Base-by-base conservation (phyloP, 1,284 basidiomycete species). In the Stygiomarasmius scandens region DNA sequence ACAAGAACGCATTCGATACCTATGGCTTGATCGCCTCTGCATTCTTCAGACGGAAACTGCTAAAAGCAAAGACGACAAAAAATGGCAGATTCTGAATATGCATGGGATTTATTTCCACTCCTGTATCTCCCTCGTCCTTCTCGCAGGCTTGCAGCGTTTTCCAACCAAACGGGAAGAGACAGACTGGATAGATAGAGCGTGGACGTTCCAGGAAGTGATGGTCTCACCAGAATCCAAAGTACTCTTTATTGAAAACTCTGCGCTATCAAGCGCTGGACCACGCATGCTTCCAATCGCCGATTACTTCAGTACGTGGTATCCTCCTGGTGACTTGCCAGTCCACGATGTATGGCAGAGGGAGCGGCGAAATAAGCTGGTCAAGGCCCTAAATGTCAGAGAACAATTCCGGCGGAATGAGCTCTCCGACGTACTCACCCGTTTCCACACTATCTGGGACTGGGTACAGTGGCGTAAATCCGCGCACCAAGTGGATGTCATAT, bases 201-300 rank as follows among this genome's bases (percentile, higher is more conserved):
- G 46, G 46, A 47, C 46, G 22, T 47, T 47, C 12, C 46, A 47
- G 46, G 46, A 47, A 23, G 46, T 47, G 22, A 47, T 47, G 46
- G 46, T 25, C n/a, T 10, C 46, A 32, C 29, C 22, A 25, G 25
- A 23, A 47, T 23, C 25, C 10, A 22, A 22, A 12, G 22, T 23
- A 20, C 25, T 23, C 22, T 47, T 22, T 47, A 12, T 25, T 14
- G 22, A 23, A 23, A 25, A 25, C 5, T 14, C 22, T 47, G 46
- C 22, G n/a, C 25, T 14, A 2, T 23, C 22, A 25, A 20, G 16
- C 22, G 22, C 25, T 22, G 46, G 46, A 25, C 22, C 22, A 20
- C 22, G 46, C 14, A 32, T 32, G 29, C 29, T 32, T 32, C 29
- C 29, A 32, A 32, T 32, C 29, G 29, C 29, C 12, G 29, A 32